Percentiles rank a stretch among this genome's conserved stretches.
Conservation (phyloP, 345 rosid species). For the Balakata baccata region DNA sequence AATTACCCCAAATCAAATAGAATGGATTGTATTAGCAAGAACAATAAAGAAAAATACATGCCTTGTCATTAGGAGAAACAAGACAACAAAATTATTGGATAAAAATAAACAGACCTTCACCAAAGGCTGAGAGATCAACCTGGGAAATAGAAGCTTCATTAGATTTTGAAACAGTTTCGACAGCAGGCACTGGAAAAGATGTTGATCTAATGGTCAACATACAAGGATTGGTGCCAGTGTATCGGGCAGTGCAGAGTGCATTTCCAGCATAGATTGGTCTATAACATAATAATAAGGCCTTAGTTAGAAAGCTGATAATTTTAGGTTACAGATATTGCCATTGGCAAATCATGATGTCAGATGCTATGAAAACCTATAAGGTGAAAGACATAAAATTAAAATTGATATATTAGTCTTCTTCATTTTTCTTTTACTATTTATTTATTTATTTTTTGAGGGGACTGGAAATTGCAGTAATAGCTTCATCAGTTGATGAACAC, state of each 20-base stretch:
- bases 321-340: background rate
- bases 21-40: background rate
- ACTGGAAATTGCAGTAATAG: background rate
- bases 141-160: constrained; percentile 67
- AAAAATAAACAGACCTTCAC: constrained; percentile 60
- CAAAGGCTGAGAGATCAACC: constrained; percentile 85
- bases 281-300: constrained; percentile 19
- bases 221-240: constrained; percentile 76
- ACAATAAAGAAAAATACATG: background rate
- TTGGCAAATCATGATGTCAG: background rate
- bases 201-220: constrained; percentile 76
- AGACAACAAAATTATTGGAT: constrained; percentile 14
- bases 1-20: background rate
- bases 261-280: constrained; percentile 99
- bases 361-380: background rate
- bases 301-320: constrained; percentile 8
- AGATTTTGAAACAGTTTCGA: constrained; percentile 38
- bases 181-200: constrained; percentile 55
- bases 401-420: background rate
- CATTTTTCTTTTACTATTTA: background rate
- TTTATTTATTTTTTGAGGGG: background rate
- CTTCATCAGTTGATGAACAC: background rate
- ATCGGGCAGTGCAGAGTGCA: constrained; percentile 78
- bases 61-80: constrained; percentile 1
- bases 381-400: background rate